Conservation (phyloP, 2,329 filamentous ascomycete species). For the Calonectria naviculata region DNA sequence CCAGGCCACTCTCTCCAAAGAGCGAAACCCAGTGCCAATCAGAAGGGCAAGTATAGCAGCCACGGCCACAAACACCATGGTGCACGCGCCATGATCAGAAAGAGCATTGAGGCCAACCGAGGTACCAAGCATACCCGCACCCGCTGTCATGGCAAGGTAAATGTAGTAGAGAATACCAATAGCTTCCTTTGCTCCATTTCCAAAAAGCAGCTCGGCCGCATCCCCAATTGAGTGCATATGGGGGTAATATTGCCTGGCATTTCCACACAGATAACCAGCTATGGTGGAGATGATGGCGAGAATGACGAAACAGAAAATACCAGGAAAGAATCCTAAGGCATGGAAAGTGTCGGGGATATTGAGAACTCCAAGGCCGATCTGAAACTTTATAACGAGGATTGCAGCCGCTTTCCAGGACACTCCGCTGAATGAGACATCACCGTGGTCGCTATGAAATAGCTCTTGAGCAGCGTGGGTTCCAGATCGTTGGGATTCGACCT, state of each 20-base stretch:
- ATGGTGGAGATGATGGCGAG: neutral
- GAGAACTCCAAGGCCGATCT: neutral
- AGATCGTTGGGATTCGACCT: neutral
- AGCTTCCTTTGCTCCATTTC: neutral
- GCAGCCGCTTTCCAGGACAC: neutral
- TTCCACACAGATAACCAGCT: neutral
- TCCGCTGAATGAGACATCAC: neutral
- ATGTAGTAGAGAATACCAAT: neutral
- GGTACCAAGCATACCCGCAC: neutral
- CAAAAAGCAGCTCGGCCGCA: neutral
- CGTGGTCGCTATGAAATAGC: neutral
- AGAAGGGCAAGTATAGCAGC: neutral
- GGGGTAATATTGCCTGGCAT: neutral
- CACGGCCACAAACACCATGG: neutral
- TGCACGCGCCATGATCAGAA: neutral
- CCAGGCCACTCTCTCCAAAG: neutral
- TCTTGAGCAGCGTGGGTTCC: neutral
- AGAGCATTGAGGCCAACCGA: neutral
- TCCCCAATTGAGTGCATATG: neutral
- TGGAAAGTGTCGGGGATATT: neutral
- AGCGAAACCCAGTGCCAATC: neutral
- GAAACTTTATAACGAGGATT: neutral
- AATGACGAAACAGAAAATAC: neutral
- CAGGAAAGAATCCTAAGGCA: neutral
- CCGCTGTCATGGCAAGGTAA: neutral